Conservation (phyloP, 1,284 basidiomycete species). For the Ceratobasidium sp. region DNA sequence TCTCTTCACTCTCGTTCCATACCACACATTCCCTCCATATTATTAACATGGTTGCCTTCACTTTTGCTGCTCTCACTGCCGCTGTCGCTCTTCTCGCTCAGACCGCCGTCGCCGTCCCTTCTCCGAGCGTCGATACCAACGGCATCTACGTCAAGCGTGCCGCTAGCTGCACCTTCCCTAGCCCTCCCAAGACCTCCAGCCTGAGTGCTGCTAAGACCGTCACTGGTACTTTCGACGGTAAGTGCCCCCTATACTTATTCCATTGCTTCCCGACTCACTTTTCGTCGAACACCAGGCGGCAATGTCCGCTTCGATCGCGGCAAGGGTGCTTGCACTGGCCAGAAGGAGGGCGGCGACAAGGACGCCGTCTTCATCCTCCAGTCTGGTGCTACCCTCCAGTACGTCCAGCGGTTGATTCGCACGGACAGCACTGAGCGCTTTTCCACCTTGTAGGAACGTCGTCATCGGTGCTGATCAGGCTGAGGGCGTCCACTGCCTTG, state of each 20-base stretch:
- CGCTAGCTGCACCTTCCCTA: constrained; percentile 57
- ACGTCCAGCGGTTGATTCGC: not conserved
- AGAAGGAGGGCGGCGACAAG: constrained; percentile 46
- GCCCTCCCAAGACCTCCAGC: constrained; percentile 58
- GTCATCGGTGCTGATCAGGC: constrained; percentile 61
- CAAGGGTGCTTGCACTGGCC: constrained; percentile 47
- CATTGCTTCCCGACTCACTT: not conserved
- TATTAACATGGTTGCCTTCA: constrained; percentile 40
- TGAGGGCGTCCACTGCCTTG: constrained; percentile 58
- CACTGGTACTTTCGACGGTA: constrained; percentile 51
- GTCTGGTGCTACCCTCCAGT: constrained; percentile 58
- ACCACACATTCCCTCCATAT: constrained; percentile 22
- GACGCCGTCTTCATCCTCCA: constrained; percentile 50
- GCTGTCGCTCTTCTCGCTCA: constrained; percentile 39
- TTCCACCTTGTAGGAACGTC: constrained; percentile 52
- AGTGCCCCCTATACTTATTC: constrained; percentile 10
- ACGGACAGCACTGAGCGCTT: not conserved
- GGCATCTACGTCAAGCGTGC: constrained; percentile 41
- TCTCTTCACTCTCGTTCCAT: constrained; percentile 33
- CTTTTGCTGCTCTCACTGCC: constrained; percentile 40
- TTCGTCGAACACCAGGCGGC: not conserved
- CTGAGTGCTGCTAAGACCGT: constrained; percentile 59
- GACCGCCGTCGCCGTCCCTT: constrained; percentile 40
- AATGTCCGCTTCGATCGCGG: constrained; percentile 42
- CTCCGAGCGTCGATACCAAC: constrained; percentile 39